Base-by-base conservation (phyloP, 768 basidiomycete genomes). In the Mycena rebaudengoi region DNA sequence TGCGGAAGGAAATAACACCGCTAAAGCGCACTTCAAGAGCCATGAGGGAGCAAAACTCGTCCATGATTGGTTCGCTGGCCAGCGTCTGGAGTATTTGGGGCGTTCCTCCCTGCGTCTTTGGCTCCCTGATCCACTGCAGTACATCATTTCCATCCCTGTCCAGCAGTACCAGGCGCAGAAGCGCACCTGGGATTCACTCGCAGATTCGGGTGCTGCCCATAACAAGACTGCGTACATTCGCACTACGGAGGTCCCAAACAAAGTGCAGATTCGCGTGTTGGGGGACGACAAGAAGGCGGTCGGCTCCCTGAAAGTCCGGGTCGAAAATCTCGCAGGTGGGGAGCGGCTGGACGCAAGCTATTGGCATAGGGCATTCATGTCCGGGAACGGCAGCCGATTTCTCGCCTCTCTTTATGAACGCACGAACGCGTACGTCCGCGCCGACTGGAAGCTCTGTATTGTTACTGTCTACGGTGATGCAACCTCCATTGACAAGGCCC, bases 301-400 rank as follows among this genome's bases (percentile, higher is more conserved):
- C 1, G 88, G 88, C 1, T 78, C 81, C 5, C 68, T 90, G 62
- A 89, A 88, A 74, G 87, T 89, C 13, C 76, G 87, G 52, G 84
- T 86, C 0, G 88, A 89, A 70, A 82, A 76, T 52, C 70, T 89
- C 37, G 82, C 80, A 3, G 77, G 77, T 23, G 88, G 88, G 6
- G 82, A 85, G 39, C 82, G 74, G 33, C 74, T 89, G 11, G 78
- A 75, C 40, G 61, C 75, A 3, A 73, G 74, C 4, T 79, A 79
- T 32, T 89, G 86, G 87, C 87, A 88, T 71, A 73, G 77, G 32
- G 78, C 79, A 0, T 78, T 88, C 60, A 69, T 46, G 32, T 64
- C 29, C 33, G 6, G 66, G 21, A 65, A 71, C 32, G 76, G 74
- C 8, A 77, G 70, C 49, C 29, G 65, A 1, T 84, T 86, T 51